Percentiles rank a stretch among this genome's conserved stretches.
phyloP scores from a whole-genome alignment of 2,329 filamentous ascomycete species.

The Byssochlamys sp. region DNA sequence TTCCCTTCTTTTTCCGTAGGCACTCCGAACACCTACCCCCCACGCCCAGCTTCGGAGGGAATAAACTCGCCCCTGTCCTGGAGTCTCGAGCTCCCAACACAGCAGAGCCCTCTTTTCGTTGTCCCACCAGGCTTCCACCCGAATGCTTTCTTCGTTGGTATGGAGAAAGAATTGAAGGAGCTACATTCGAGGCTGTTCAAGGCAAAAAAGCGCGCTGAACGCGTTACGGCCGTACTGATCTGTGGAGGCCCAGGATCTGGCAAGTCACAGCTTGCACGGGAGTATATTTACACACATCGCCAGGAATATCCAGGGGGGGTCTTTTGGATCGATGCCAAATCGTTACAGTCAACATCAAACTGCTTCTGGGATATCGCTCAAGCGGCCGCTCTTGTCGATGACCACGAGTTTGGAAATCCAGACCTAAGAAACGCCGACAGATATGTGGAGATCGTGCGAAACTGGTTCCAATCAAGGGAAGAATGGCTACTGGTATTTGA shows the following conservation, averaged over 20 bases:
- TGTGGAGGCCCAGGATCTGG: constrained; percentile 57
- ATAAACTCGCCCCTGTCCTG: constrained; percentile 16
- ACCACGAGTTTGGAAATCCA: constrained; percentile 28
- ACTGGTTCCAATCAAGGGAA: constrained; percentile 53
- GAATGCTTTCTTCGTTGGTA: constrained; percentile 55
- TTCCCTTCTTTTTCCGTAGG: constrained; percentile 19
- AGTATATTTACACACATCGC: constrained; percentile 56
- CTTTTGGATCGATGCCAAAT: constrained; percentile 61
- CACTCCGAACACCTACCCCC: constrained; percentile 16
- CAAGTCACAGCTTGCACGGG: constrained; percentile 58
- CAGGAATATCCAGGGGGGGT: constrained; percentile 55
- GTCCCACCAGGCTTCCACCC: constrained; percentile 51
- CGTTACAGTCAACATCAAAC: constrained; percentile 48
- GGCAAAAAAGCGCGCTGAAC: constrained; percentile 46
- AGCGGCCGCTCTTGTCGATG: constrained; percentile 43
- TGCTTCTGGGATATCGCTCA: constrained; percentile 59
- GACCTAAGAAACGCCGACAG: constrained; percentile 33
- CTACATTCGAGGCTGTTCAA: constrained; percentile 54
- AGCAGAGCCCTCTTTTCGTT: constrained; percentile 29
- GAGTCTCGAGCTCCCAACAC: constrained; percentile 14
- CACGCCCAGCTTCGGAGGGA: constrained; percentile 14
- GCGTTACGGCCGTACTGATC: constrained; percentile 55
- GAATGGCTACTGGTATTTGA: constrained; percentile 61
- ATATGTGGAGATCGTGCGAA: constrained; percentile 49
- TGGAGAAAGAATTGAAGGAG: constrained; percentile 48